Evolutionary conservation across 768 basidiomycete genomes (phyloP).

Genomic region (Rhodosporidiobolus odoratus): DNA sequence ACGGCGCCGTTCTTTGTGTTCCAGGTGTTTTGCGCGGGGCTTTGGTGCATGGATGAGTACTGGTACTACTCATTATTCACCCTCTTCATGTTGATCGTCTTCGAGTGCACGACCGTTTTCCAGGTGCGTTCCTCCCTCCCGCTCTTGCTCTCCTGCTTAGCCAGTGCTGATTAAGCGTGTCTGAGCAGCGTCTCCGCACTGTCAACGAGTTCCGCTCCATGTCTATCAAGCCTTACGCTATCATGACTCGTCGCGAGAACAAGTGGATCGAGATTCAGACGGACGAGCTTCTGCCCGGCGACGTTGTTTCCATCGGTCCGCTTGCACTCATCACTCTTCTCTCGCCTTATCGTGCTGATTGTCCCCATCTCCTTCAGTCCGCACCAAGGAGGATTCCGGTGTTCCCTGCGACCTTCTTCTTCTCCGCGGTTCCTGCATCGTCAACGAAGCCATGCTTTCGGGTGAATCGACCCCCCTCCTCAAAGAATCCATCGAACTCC

Average conservation of each 20-base stretch:
- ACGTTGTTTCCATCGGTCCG: constrained; percentile 74
- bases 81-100: constrained; percentile 94
- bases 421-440: constrained; percentile 86
- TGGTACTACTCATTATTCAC: constrained; percentile 98
- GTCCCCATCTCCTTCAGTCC: constrained; percentile 41
- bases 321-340: not conserved
- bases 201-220: constrained; percentile 94
- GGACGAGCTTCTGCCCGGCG: constrained; percentile 83
- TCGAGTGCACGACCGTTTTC: constrained; percentile 98
- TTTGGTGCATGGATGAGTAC: constrained; percentile 98
- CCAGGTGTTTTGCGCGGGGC: constrained; percentile 92
- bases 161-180: not conserved
- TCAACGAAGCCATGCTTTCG: constrained; percentile 98
- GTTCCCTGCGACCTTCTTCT: constrained; percentile 90
- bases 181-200: constrained; percentile 73
- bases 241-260: constrained; percentile 70
- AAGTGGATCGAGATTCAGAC: constrained; percentile 74
- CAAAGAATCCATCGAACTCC: constrained; percentile 86
- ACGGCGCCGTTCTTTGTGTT: constrained; percentile 99
- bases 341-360: not conserved
- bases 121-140: constrained; percentile 56
- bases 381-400: constrained; percentile 65
- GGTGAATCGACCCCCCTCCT: constrained; percentile 95
- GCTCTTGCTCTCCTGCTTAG: not conserved
- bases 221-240: constrained; percentile 84